Conservation (phyloP, 164 flowering plant genomes). For the Taxillus chinensis region DNA sequence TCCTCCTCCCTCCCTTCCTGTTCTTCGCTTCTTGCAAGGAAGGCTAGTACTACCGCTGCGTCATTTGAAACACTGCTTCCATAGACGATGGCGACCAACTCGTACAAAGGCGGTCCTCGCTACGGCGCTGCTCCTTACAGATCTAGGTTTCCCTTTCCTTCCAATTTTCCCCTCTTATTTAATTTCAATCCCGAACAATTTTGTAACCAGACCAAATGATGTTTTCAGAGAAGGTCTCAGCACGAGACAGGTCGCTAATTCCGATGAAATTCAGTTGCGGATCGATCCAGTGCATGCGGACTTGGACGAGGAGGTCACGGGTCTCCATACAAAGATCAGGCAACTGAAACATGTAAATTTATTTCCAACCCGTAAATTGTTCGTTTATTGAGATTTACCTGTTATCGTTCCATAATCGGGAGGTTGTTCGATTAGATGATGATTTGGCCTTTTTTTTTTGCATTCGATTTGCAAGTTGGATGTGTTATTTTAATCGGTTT, state of each 20-base stretch:
- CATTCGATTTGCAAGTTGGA: not conserved
- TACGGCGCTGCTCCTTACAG: slow-evolving; percentile 31
- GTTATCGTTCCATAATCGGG: no score
- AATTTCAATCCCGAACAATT: not conserved
- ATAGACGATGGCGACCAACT: slow-evolving; percentile 18
- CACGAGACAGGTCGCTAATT: slow-evolving; percentile 27
- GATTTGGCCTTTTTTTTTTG: not conserved
- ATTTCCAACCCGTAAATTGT: not conserved
- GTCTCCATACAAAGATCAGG: slow-evolving; percentile 43
- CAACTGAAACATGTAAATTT: slow-evolving; percentile 34
- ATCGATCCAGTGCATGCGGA: slow-evolving; percentile 68
- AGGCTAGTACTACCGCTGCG: no score
- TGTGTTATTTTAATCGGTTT: no score
- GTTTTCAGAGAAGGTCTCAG: slow-evolving; percentile 48
- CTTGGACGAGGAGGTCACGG: slow-evolving; percentile 52
- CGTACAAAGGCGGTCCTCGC: slow-evolving; percentile 15
- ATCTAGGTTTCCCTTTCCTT: slow-evolving; percentile 20
- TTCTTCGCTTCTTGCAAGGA: no score
- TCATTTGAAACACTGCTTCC: not conserved
- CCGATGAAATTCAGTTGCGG: slow-evolving; percentile 60
- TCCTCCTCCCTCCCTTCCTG: no score
- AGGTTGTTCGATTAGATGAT: no score
- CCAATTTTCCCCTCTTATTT: not conserved
- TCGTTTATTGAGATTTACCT: no score
- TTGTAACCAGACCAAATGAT: not conserved